Evolutionary conservation across 2,329 filamentous ascomycete species (phyloP).

Genomic region (Falciphora oryzae): DNA sequence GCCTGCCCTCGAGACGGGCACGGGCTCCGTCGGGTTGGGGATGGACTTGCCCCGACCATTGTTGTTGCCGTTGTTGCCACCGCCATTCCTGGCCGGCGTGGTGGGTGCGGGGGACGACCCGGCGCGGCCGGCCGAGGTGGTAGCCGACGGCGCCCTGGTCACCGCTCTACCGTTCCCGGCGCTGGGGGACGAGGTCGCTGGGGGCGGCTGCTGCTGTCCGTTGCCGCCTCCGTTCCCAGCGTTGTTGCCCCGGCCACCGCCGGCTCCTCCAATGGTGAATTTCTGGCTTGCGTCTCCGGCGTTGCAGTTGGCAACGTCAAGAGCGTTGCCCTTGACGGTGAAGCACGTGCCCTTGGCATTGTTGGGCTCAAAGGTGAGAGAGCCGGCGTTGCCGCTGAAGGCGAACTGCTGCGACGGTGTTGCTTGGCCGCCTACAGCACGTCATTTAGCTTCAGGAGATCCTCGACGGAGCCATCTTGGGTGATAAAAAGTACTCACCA

Average conservation of each 20-base stretch:
- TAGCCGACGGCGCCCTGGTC: neutral
- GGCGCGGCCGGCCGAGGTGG: neutral
- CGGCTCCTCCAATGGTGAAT: constrained; percentile 30
- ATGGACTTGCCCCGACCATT: constrained; percentile 22
- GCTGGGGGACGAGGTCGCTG: constrained; percentile 10
- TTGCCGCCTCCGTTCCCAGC: constrained; percentile 9
- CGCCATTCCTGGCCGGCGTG: neutral
- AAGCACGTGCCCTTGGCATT: constrained; percentile 44
- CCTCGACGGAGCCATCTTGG: neutral
- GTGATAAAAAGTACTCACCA: constrained; percentile 21
- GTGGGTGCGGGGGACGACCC: constrained; percentile 4
- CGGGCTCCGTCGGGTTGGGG: constrained; percentile 34
- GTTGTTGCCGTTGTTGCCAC: constrained; percentile 7
- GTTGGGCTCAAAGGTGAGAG: constrained; percentile 37
- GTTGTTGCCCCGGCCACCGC: constrained; percentile 11
- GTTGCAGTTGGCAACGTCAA: constrained; percentile 27
- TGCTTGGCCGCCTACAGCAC: constrained; percentile 34
- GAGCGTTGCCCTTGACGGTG: constrained; percentile 33
- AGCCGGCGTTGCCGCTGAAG: constrained; percentile 35
- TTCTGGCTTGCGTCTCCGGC: constrained; percentile 20
- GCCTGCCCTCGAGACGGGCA: constrained; percentile 46
- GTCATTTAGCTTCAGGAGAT: constrained; percentile 5
- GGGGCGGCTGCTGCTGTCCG: constrained; percentile 16
- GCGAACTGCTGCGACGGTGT: constrained; percentile 47
- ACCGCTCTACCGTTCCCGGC: neutral